Evolutionary conservation across 2,329 filamentous ascomycete genomes (phyloP), one percentile per base, ranked within the genome.

Genomic region (Alternaria ventricosa): DNA sequence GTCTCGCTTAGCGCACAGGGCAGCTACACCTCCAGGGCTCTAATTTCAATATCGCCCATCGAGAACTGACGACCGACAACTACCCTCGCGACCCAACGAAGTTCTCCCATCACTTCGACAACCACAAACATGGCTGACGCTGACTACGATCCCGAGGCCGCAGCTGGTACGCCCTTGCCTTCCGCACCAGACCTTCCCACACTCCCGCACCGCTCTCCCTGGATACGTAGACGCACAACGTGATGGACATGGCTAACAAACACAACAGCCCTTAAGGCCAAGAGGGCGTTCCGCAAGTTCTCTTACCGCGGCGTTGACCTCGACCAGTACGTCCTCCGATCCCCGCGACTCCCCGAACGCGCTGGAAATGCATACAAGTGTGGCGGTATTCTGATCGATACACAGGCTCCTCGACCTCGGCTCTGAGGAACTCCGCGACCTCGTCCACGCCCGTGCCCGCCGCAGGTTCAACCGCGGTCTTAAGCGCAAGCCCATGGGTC

Each of bases 241-340:
- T 63, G 62, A 63, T 61, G 65, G 71, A 58, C 45, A 62, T 58
- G 69, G 68, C 75, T 79, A 71, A 78, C 74, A 57, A 66, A 30
- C 61, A 57, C 57, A 20, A 71, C 82, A 90, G 96, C 97, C 92
- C 88, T 99, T 86, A 99, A 98, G 94, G 97, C 93, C 90, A 97
- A 92, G 89, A 97, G 96, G 95, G 88, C 94, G 79, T 97, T 98
- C 92, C 92, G 94, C 88, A 99, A 98, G 92, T 99, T 98, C 85
- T 96, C 94, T 78, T 99, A 97, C 93, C 93, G 96, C 84, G 96
- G 96, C 83, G 93, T 99, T 85, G 96, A 99, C 86, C 94, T 99
- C 85, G 96, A 99, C 85, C 93, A 97, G 95, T 97, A 94, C 82
- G 94, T 87, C 71, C 41, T 62, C 71, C 61, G 57, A 60, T 33